Conservation (phyloP, 352 stramenopile species). For the Thalassiosira delicatula region DNA sequence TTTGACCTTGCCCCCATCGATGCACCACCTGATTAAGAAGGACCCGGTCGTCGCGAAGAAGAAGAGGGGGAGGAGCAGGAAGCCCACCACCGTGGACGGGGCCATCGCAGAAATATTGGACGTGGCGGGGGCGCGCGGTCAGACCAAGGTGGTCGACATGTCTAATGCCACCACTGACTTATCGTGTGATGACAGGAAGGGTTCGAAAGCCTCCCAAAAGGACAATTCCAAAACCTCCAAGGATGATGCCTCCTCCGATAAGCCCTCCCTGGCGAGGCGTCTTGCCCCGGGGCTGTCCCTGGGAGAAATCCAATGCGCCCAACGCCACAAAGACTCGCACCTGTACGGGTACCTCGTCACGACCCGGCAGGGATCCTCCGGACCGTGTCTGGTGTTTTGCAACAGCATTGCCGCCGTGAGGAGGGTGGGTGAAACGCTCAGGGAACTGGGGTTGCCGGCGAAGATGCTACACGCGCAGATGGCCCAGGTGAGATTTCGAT, state of each 20-base stretch:
- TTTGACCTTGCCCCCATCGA: constrained; percentile 75
- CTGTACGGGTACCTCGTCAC: constrained; percentile 83
- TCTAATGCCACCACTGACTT: constrained; percentile 52
- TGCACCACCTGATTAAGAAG: constrained; percentile 59
- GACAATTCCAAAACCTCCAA: no score
- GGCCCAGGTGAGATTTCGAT: no score
- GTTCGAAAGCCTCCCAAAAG: constrained; percentile 11
- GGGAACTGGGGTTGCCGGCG: no score
- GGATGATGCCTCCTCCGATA: not conserved
- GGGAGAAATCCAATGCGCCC: constrained; percentile 78
- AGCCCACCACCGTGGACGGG: constrained; percentile 60
- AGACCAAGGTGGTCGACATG: constrained; percentile 84
- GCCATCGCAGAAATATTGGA: constrained; percentile 83
- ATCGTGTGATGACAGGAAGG: constrained; percentile 42
- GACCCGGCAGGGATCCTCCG: no score
- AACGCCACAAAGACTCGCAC: constrained; percentile 84
- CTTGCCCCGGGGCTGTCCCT: constrained; percentile 79
- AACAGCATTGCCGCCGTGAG: no score
- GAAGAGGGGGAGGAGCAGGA: constrained; percentile 52
- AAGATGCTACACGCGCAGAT: no score
- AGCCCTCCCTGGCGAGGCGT: constrained; percentile 33
- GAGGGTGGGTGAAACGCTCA: no score
- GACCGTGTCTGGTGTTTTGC: no score
- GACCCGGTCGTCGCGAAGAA: constrained; percentile 41
- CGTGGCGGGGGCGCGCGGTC: constrained; percentile 66